A percentile compares a stretch with the other conserved stretches of the same genome.
Conservation (phyloP, 2,329 filamentous ascomycete genomes). For the Decorospora gaudefroyi region DNA sequence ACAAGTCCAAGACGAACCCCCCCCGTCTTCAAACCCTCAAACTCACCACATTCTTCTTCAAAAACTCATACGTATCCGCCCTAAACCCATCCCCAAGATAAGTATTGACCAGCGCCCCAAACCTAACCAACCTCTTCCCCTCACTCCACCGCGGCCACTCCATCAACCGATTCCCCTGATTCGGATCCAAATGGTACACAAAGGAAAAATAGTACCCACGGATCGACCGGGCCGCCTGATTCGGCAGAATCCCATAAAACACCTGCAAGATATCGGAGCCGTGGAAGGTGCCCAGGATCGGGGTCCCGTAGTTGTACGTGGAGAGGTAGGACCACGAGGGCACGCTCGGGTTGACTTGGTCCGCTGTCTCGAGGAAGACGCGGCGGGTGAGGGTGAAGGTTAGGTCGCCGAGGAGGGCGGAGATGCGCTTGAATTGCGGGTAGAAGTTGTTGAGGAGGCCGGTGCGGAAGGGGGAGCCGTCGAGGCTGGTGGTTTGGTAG, state of each 20-base stretch:
- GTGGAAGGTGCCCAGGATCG: constrained; percentile 77
- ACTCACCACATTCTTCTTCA: constrained; percentile 39
- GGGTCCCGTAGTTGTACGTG: constrained; percentile 71
- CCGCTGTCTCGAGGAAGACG: constrained; percentile 60
- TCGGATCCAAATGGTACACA: constrained; percentile 71
- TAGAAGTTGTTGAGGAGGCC: constrained; percentile 70
- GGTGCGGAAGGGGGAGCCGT: constrained; percentile 75
- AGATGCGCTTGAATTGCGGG: constrained; percentile 75
- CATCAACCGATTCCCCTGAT: constrained; percentile 54
- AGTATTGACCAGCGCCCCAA: constrained; percentile 47
- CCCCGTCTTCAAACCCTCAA: constrained; percentile 19
- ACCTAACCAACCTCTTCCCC: constrained; percentile 57
- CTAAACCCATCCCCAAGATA: constrained; percentile 58
- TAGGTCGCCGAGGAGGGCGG: constrained; percentile 75
- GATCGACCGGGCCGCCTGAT: constrained; percentile 64
- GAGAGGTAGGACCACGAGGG: constrained; percentile 76
- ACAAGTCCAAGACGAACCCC: no score
- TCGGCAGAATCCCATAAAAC: constrained; percentile 66
- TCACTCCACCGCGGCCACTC: constrained; percentile 61
- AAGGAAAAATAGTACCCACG: constrained; percentile 75
- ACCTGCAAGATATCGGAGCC: constrained; percentile 70
- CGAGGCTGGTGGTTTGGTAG: constrained; percentile 62
- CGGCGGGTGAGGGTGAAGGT: constrained; percentile 75
- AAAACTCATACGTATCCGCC: constrained; percentile 50
- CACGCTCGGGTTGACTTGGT: constrained; percentile 58